Base-by-base conservation (phyloP, 495 filamentous ascomycete species). In the Arthonia radiata region DNA sequence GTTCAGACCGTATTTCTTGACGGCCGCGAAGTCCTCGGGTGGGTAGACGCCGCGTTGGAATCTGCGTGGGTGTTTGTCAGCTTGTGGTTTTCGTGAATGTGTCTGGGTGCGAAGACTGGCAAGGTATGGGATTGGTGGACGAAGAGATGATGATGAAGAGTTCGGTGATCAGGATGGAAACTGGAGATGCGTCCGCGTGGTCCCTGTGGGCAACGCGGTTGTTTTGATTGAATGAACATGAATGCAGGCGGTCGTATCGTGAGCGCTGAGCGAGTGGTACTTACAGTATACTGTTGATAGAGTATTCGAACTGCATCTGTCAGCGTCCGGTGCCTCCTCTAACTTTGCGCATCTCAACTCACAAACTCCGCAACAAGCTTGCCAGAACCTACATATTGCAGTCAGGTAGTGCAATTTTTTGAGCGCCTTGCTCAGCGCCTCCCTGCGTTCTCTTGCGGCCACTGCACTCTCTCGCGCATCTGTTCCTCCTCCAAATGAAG, bases 1-100 rank as follows among this genome's bases (percentile, higher is more conserved):
- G 41, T 90, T 94, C 37, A 97, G 68, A 39, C 89, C 89, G 68
- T 97, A 97, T 57, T 97, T 97, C 52, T 94, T 94, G 39, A 97
- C 80, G 13, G 83, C 71, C 35, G 74, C 81, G 45, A 97, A 97
- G 53, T 97, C 86, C 40, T 97, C 86, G 17, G 86, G 82, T 21
- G 89, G 86, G 49, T 97, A 97, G 28, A 97, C 86, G 27, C 81
- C 86, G 38, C 86, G 64, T 47, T 94, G 89, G 60, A 91, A 90
- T 37, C 71, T 78, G 35, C 9, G 13, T 12, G 8, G 23, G 4
- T 24, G 31, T 21, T 27, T 34, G 21, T 36, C 12, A 33, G 29
- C 15, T 9, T 25, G 25, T 24, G 23, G 5, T 22, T 6, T 0
- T 29, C 4, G 18, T 14, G 10, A 24, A 23, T 14, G n/a, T 11